A percentile compares a stretch with the other conserved stretches of the same genome.
phyloP scores from a whole-genome alignment of 2,329 filamentous ascomycete species.

The Trichoderma koningii region DNA sequence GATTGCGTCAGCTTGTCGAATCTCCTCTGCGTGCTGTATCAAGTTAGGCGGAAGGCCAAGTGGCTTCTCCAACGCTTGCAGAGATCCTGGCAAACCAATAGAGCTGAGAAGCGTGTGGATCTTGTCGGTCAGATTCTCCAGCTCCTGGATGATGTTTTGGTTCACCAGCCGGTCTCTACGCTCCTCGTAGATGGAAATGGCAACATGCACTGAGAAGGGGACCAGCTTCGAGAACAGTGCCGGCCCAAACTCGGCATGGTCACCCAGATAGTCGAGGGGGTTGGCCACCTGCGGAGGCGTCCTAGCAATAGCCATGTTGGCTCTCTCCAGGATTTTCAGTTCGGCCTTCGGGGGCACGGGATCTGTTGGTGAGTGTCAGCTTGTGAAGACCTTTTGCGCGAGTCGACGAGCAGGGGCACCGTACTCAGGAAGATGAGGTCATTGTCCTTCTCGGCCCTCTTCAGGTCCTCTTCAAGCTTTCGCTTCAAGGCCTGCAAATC shows the following conservation, averaged over 20 bases:
- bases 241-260: conserved; percentile 76
- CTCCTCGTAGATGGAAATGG: conserved; percentile 93
- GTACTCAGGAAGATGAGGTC: conserved; percentile 87
- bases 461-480: conserved; percentile 82
- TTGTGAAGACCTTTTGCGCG: not conserved
- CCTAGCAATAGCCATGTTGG: conserved; percentile 81
- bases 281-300: conserved; percentile 80
- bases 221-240: conserved; percentile 89
- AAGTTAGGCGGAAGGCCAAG: conserved; percentile 83
- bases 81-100: conserved; percentile 83
- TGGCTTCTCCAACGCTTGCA: conserved; percentile 94
- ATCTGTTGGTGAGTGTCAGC: conserved; percentile 62
- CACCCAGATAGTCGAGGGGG: conserved; percentile 77
- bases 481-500: conserved; percentile 83
- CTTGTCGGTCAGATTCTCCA: conserved; percentile 78
- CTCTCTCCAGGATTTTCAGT: conserved; percentile 80
- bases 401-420: conserved; percentile 32
- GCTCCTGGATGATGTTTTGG: conserved; percentile 78
- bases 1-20: conserved; percentile 85
- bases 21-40: conserved; percentile 88
- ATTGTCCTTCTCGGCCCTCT: conserved; percentile 92
- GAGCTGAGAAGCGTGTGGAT: conserved; percentile 79
- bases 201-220: conserved; percentile 92
- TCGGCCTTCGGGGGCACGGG: conserved; percentile 86
- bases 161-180: conserved; percentile 88